A percentile compares a stretch with the other conserved stretches of the same genome.
Evolutionary conservation across 352 stramenopile genomes (phyloP).

Genomic region (Salisapilia sapeloensis): DNA sequence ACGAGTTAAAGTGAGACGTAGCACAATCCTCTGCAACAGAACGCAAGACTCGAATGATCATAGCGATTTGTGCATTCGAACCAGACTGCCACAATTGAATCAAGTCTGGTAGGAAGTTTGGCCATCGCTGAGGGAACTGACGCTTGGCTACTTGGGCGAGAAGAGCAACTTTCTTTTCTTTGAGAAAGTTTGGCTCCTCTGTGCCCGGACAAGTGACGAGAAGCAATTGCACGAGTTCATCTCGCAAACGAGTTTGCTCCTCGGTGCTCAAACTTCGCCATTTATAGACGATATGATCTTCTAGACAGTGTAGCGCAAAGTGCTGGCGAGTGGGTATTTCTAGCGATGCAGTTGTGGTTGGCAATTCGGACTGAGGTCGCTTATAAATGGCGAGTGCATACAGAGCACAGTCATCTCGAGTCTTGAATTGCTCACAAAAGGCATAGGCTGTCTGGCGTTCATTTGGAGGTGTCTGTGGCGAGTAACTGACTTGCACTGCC

Average conservation of each 20-base stretch:
- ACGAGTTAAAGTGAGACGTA: conserved; percentile 63
- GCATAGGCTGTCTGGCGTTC: conserved; percentile 42
- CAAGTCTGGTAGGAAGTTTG: conserved; percentile 40
- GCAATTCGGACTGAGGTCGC: conserved; percentile 1
- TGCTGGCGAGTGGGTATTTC: conserved; percentile 39
- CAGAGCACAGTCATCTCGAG: conserved; percentile 34
- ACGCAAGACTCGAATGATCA: conserved; percentile 51
- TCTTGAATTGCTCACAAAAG: conserved; percentile 67
- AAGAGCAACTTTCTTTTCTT: conserved; percentile 64
- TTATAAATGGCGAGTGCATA: conserved; percentile 66
- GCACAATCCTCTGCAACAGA: conserved; percentile 68
- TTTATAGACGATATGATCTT: conserved; percentile 40
- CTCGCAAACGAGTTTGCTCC: conserved; percentile 27
- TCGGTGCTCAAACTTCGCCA: conserved; percentile 25
- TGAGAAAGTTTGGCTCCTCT: conserved; percentile 42
- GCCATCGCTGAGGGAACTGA: conserved; percentile 71
- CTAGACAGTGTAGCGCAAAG: conserved; percentile 65
- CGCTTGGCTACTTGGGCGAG: conserved; percentile 58
- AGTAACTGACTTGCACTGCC: conserved; percentile 57
- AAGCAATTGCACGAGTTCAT: conserved; percentile 38
- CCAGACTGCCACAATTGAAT: conserved; percentile 41
- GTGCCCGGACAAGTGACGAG: conserved; percentile 8
- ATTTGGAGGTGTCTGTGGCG: conserved; percentile 14
- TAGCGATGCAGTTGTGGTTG: conserved; percentile 5
- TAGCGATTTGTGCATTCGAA: conserved; percentile 23